These are phyloP conservation scores for Rhodosporidiobolus sp. DNA, from an alignment of 768 basidiomycete species.

Conservation along the genomic window DNA sequence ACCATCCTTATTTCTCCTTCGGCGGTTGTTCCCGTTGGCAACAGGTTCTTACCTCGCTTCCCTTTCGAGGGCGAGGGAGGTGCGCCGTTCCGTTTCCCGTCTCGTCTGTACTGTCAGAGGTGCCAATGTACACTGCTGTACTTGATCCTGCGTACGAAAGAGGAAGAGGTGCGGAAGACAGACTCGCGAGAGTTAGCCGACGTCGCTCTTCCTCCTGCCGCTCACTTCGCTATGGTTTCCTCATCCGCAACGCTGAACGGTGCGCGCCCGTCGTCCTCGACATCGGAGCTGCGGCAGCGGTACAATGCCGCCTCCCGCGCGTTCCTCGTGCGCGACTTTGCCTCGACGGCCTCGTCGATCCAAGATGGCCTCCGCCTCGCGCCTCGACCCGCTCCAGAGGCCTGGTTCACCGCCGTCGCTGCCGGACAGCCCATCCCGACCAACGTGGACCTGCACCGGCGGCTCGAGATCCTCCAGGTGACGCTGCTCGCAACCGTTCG, in stretches of 20 bases:
- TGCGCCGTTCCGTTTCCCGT: not conserved
- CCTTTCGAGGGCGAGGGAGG: not conserved
- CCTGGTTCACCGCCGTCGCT: slow-evolving; percentile 13
- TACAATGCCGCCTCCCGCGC: slow-evolving; percentile 26
- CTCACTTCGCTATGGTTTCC: not conserved
- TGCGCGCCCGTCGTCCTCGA: not conserved
- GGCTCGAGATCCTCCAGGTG: slow-evolving; percentile 25
- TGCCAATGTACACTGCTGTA: too few species aligned
- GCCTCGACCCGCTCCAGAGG: not conserved
- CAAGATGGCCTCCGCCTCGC: not conserved
- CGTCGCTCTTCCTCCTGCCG: not conserved
- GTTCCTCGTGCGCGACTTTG: slow-evolving; percentile 35
- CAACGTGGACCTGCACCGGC: slow-evolving; percentile 8
- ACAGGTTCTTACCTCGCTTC: too few species aligned
- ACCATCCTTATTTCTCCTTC: too few species aligned
- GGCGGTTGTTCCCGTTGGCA: too few species aligned
- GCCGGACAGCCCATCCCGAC: not conserved
- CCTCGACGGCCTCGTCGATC: slow-evolving; percentile 15
- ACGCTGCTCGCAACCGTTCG: slow-evolving; percentile 38
- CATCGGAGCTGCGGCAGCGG: slow-evolving; percentile 2
- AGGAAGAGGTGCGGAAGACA: too few species aligned
- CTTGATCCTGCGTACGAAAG: too few species aligned
- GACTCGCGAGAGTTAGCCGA: not conserved
- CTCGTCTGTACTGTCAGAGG: too few species aligned
- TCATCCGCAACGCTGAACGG: not conserved